Evolutionary conservation across 352 stramenopile species (phyloP).

Genomic region (Thraustochytrium striatum): DNA sequence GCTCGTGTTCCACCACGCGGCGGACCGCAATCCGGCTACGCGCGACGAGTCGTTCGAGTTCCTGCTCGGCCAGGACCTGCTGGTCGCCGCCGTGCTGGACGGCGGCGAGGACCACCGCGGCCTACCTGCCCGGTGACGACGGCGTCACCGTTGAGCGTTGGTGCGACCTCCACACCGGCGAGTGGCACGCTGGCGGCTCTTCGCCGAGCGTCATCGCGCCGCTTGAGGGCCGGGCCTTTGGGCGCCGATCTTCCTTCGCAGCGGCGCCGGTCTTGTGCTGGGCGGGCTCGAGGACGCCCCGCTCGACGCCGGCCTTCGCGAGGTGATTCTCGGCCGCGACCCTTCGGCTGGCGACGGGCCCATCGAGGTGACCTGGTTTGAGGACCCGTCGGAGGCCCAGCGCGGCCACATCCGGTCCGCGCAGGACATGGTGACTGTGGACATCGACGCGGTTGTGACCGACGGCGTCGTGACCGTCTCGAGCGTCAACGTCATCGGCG

Average conservation of each 20-base stretch:
- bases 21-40: not conserved
- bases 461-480: not conserved
- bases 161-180: conserved; percentile 36
- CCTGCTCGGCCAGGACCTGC: conserved; percentile 25
- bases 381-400: conserved; percentile 33
- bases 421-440: not conserved
- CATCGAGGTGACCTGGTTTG: conserved; percentile 18
- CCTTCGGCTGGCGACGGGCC: not conserved
- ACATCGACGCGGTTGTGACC: not conserved
- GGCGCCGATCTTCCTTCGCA: conserved; percentile 45
- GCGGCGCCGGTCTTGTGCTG: conserved; percentile 9
- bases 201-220: conserved; percentile 1
- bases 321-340: conserved; percentile 18
- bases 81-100: conserved; percentile 44
- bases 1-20: conserved; percentile 32
- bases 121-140: conserved; percentile 47
- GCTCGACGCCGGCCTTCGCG: not conserved
- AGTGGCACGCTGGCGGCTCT: conserved; percentile 31
- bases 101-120: not conserved
- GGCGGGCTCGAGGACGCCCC: not conserved
- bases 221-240: conserved; percentile 17
- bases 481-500: not conserved
- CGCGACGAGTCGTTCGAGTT: conserved; percentile 49
- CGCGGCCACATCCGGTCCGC: not conserved
- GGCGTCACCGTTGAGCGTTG: not conserved